These are phyloP conservation scores for Fomitopsis pinicola DNA, from an alignment of 1,284 basidiomycete genomes.

Conservation along the genomic window DNA sequence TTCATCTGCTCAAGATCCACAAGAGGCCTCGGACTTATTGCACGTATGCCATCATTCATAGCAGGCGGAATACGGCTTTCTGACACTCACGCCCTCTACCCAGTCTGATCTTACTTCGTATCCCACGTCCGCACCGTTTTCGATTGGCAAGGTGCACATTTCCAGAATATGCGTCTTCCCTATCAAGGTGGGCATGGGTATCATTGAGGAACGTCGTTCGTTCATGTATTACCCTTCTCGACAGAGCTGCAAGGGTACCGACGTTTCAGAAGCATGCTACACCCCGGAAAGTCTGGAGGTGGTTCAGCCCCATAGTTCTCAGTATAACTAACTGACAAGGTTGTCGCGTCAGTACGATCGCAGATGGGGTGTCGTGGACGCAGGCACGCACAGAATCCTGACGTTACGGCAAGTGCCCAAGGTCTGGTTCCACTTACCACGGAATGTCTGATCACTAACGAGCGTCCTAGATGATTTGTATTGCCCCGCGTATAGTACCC, in stretches of 20 bases:
- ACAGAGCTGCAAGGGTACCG: conserved; percentile 62
- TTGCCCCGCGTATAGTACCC: conserved; percentile 48
- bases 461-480: conserved; percentile 55
- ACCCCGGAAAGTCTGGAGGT: conserved; percentile 66
- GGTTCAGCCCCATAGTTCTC: neutral
- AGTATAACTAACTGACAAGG: neutral
- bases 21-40: neutral
- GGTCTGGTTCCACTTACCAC: conserved; percentile 32
- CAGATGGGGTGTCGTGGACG: conserved; percentile 64
- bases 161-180: conserved; percentile 63
- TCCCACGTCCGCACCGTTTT: conserved; percentile 12
- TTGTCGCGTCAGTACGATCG: conserved; percentile 53
- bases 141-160: conserved; percentile 39
- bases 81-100: neutral
- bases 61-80: neutral
- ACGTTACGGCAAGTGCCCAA: conserved; percentile 63
- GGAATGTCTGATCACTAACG: neutral
- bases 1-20: neutral
- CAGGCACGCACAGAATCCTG: conserved; percentile 44
- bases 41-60: neutral
- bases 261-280: conserved; percentile 51
- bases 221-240: neutral
- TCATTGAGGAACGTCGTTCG: neutral
- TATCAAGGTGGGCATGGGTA: conserved; percentile 48
- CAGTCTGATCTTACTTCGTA: neutral